Conservation (phyloP, 495 filamentous ascomycete genomes). For the Tuber indicum region DNA sequence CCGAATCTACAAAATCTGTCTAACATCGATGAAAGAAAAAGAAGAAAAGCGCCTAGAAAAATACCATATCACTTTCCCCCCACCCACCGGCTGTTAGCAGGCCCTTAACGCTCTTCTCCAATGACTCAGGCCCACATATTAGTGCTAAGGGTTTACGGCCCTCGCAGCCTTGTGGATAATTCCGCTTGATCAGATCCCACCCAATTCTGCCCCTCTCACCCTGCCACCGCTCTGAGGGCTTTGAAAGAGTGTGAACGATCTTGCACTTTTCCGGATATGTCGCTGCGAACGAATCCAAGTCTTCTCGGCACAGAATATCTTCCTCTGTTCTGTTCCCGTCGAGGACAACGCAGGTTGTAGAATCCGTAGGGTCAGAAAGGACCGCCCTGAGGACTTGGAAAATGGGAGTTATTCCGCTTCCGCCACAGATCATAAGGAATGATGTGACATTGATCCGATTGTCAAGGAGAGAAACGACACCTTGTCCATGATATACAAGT, state of each 20-base stretch:
- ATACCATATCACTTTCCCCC: conserved; percentile 70
- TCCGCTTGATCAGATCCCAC: conserved; percentile 55
- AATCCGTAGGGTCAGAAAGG: conserved; percentile 48
- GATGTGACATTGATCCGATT: conserved; percentile 52
- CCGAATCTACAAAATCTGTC: not conserved
- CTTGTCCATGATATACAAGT: conserved; percentile 70
- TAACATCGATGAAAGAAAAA: not conserved
- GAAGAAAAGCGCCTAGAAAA: conserved; percentile 55
- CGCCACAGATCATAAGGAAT: conserved; percentile 87
- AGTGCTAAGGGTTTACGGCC: conserved; percentile 60
- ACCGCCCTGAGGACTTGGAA: conserved; percentile 81
- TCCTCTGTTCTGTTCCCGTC: conserved; percentile 73
- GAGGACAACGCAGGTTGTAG: conserved; percentile 56
- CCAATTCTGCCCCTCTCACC: conserved; percentile 67
- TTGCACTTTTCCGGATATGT: conserved; percentile 52
- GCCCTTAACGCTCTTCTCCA: conserved; percentile 64
- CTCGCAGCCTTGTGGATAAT: conserved; percentile 46
- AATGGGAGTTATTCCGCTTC: conserved; percentile 85
- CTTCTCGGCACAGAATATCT: conserved; percentile 77
- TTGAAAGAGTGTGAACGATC: conserved; percentile 67
- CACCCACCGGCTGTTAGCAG: conserved; percentile 66
- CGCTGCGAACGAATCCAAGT: conserved; percentile 58
- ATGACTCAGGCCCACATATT: conserved; percentile 72
- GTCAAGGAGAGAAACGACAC: conserved; percentile 58
- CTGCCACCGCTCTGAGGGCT: conserved; percentile 58